phyloP scores from a whole-genome alignment of 345 rosid genomes.

The rapeseed (Brassica napus) region DNA sequence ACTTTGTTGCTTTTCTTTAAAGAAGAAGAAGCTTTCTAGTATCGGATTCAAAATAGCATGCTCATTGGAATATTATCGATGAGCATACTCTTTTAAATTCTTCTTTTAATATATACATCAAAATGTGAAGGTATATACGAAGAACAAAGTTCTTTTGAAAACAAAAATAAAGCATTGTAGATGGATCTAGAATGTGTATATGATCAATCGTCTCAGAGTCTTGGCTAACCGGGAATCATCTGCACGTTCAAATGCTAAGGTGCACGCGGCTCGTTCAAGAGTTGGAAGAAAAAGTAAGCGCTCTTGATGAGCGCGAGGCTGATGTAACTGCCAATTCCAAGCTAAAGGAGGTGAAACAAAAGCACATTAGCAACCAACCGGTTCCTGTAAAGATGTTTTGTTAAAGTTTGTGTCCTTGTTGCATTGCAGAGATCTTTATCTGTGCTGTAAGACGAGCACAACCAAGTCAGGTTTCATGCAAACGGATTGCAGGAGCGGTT shows the following conservation, averaged over 20 bases:
- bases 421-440: background rate
- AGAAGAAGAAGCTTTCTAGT: too few relatives aligned
- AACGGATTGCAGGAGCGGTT: constrained; percentile 67
- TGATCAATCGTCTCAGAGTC: constrained; percentile 43
- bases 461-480: constrained; percentile 49
- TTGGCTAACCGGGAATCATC: constrained; percentile 67
- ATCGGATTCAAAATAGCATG: too few relatives aligned
- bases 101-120: too few relatives aligned
- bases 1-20: too few relatives aligned
- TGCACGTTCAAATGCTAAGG: constrained; percentile 69
- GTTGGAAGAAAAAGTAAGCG: constrained; percentile 49
- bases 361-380: background rate
- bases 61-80: too few relatives aligned
- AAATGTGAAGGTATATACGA: too few relatives aligned
- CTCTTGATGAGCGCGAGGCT: background rate
- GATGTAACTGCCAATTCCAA: background rate
- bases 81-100: too few relatives aligned
- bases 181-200: too few relatives aligned
- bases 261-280: constrained; percentile 37
- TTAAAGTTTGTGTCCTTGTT: background rate
- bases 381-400: background rate
- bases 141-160: too few relatives aligned
- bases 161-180: too few relatives aligned
- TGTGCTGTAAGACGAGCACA: background rate
- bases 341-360: constrained; percentile 41